Evolutionary conservation across 2,329 filamentous ascomycete genomes (phyloP).

Genomic region (Hirsutella rhossiliensis): DNA sequence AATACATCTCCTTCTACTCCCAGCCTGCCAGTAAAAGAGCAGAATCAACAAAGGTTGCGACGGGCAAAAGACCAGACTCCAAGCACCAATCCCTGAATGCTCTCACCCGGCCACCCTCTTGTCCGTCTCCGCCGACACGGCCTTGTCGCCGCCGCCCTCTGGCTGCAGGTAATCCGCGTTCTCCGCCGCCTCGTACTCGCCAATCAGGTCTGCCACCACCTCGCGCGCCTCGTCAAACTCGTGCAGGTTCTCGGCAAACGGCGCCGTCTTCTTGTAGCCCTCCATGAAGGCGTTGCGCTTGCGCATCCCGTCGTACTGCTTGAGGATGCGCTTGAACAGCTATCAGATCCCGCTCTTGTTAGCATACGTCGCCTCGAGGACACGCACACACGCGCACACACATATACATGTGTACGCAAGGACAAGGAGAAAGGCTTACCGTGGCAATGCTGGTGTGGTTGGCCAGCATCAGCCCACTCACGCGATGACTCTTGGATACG

Average conservation of each 20-base stretch:
- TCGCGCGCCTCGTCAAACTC: constrained; percentile 94
- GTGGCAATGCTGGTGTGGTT: constrained; percentile 97
- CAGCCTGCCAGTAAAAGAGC: neutral
- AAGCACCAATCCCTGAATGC: neutral
- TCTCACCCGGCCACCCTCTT: constrained; percentile 28
- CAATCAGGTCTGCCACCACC: constrained; percentile 82
- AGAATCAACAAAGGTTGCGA: neutral
- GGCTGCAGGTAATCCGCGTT: constrained; percentile 80
- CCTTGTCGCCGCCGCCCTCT: constrained; percentile 42
- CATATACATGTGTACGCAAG: too few species aligned
- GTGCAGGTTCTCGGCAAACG: constrained; percentile 80
- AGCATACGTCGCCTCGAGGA: neutral
- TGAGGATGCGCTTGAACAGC: constrained; percentile 87
- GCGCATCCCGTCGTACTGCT: constrained; percentile 84
- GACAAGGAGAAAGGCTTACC: constrained; percentile 22
- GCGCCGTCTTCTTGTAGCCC: constrained; percentile 87
- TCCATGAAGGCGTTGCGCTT: constrained; percentile 97
- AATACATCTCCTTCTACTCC: too few species aligned
- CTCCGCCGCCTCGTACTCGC: constrained; percentile 93
- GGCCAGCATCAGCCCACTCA: constrained; percentile 92
- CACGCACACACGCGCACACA: too few species aligned
- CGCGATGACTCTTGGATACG: constrained; percentile 83
- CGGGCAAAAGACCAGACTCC: neutral
- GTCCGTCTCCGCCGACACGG: constrained; percentile 40
- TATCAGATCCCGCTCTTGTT: constrained; percentile 16